Base-by-base conservation (phyloP, 192 early-diverging fungal species). In the Coemansia sp. region DNA sequence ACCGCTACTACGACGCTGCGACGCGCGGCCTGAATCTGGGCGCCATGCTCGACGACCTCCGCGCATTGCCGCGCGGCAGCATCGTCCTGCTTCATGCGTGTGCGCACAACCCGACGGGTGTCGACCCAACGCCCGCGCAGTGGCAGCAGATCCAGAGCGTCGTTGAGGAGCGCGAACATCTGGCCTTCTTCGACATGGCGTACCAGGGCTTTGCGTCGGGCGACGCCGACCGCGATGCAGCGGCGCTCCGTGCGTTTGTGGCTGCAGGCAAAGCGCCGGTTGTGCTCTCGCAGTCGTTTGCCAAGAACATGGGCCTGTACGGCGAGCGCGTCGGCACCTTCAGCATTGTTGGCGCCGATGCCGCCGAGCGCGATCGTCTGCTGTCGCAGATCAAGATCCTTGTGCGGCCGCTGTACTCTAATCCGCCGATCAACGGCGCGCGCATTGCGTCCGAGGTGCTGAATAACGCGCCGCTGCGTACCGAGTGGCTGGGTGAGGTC, bases 151-250 rank as follows among this genome's bases (percentile, higher is more conserved):
- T 99, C 71, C 89, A 91, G 65, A 65, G 89, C 61, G 85, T 91
- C 48, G 79, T 94, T 47, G 90, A 95, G 86, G 88, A 89, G 16
- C 76, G 86, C 70, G 84, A 88, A 16, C 95, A 97, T 86, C 87
- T 96, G 62, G 83, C 90, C 47, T 99, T 98, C 89, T 99, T 99
- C 65, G 98, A 99, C 79, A 96, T 95, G 93, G 98, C 98, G 23
- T 99, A 99, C 87, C 96, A 98, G 87, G 98, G 98, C 42, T 99
- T 99, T 74, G 98, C 98, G 16, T 96, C 95, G 8, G 98, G 98
- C 64, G 85, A 91, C 78, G 88, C 89, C 48, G 83, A 87, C 83
- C 85, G 86, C 65, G 98, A 99, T 79, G 96, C 98, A 9, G 92
- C 91, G 67, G 95, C 97, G 56, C 77, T 98, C 66, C 94, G 98